Evolutionary conservation across 768 basidiomycete genomes (phyloP).

Genomic region (Boletus rubroflammeus): DNA sequence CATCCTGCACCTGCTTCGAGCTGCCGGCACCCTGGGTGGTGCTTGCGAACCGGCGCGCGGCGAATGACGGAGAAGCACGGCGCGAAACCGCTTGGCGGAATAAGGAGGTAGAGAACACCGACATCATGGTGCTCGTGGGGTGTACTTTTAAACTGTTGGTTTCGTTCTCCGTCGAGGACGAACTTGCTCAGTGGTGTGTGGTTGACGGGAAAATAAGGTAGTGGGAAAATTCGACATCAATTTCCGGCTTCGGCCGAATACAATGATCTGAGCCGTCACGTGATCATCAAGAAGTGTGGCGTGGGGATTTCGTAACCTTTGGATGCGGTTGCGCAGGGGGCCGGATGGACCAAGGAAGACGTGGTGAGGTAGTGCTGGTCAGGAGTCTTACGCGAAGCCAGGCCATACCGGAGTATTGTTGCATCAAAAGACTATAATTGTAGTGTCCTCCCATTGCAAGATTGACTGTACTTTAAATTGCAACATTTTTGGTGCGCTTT

Average conservation of each 20-base stretch:
- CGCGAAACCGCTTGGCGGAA: slow-evolving; percentile 23
- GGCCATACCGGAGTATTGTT: no score
- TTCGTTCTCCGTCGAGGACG: slow-evolving; percentile 3
- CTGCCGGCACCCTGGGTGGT: slow-evolving; percentile 34
- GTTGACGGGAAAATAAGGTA: neutral
- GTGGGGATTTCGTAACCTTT: no score
- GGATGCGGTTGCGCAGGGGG: no score
- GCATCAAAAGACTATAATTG: no score
- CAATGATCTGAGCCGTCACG: no score
- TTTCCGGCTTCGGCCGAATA: slow-evolving; percentile 11
- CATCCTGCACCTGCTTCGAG: slow-evolving; percentile 71
- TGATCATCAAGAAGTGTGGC: no score
- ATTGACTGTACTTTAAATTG: no score
- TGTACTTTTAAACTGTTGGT: slow-evolving; percentile 4
- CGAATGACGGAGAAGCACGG: slow-evolving; percentile 14
- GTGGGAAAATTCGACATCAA: neutral
- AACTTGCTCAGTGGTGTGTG: neutral
- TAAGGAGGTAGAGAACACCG: slow-evolving; percentile 22
- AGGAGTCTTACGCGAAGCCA: no score
- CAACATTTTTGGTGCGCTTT: no score
- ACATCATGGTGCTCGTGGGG: slow-evolving; percentile 17
- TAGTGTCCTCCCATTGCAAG: no score
- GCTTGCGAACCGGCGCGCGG: slow-evolving; percentile 41
- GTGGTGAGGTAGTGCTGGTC: no score
- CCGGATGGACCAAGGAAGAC: no score